Percentiles rank a stretch among this genome's conserved stretches.
Conservation (phyloP, 306 rosid genomes). For the Vigna trinervia region DNA sequence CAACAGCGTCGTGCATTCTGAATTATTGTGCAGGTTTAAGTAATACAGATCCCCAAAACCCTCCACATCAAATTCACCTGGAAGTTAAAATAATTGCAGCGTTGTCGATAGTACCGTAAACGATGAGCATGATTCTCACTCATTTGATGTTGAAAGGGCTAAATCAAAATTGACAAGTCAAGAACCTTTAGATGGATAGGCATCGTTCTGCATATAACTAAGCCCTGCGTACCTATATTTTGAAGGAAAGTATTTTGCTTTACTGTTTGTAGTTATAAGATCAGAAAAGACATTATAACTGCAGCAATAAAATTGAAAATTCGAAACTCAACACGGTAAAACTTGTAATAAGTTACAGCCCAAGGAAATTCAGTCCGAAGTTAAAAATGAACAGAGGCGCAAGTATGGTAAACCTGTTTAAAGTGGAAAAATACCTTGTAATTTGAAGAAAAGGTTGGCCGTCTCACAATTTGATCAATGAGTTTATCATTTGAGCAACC, state of each 20-base stretch:
- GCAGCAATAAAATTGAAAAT: background rate
- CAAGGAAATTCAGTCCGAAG: constrained; percentile 3
- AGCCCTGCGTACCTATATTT: background rate
- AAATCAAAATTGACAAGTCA: constrained; percentile 9
- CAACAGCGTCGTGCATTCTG: background rate
- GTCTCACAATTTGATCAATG: constrained; percentile 23
- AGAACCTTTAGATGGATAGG: constrained; percentile 10
- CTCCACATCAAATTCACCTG: constrained; percentile 31
- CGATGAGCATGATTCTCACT: background rate
- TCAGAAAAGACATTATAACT: constrained; percentile 9
- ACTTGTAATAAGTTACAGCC: constrained; percentile 10
- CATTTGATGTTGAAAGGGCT: background rate
- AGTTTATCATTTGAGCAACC: constrained; percentile 4
- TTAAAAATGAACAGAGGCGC: background rate
- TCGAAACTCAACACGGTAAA: constrained; percentile 11
- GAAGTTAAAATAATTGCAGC: constrained; percentile 9
- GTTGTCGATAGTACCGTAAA: background rate
- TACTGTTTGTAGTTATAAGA: background rate
- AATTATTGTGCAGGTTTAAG: constrained; percentile 1
- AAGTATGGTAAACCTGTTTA: constrained; percentile 5
- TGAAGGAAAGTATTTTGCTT: background rate
- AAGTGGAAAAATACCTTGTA: constrained; percentile 10
- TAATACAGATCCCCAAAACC: constrained; percentile 19
- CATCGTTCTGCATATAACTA: constrained; percentile 7
- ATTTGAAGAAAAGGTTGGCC: constrained; percentile 23